Base-by-base conservation (phyloP, 345 rosid genomes). In the Sisymbrium irio region DNA sequence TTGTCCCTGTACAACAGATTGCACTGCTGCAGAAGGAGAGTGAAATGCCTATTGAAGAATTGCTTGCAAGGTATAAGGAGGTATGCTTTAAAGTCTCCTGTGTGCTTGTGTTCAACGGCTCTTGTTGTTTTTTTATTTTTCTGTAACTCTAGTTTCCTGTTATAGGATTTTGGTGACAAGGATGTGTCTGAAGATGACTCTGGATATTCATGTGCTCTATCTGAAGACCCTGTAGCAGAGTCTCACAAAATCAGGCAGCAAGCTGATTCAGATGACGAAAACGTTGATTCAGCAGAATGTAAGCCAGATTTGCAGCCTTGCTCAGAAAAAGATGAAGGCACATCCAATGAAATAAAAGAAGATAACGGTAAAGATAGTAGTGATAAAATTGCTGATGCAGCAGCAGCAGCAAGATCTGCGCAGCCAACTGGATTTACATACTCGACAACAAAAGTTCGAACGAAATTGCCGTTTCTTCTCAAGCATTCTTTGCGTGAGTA, bases 351-450 rank as follows among this genome's bases (percentile, higher is more conserved):
- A 67, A 65, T 81, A 56, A 71, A 72, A 28, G 83, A 77, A 71
- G 85, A 65, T 9, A 55, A 79, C 25, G 85, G 60, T 41, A 84
- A 59, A 68, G 91, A 80, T 30, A 82, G 81, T 33, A 91, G 88
- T 77, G 76, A 80, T 77, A 84, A 84, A 82, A 85, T 96, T 82
- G 98, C 92, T 72, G 98, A 90, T 90, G 99, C 98, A 59, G 98
- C 98, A 57, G 98, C 97, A 30, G 99, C 96, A 55, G 99, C 99
- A 76, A 88, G 99, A 83, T 89, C 93, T 72, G 99, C 99, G 33
- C 99, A 96, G 72, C 99, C 99, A 62, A 96, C 99, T 18, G 99
- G 99, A 67, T 92, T 85, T 80, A 96, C 99, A 17, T 96, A 85
- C 81, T 90, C 87, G 22, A 96, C 99, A 62, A 96, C 98, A 41